These are phyloP conservation scores for Saccharomycopsis sp. DNA, from an alignment of 805 yeast species.

Conservation along the genomic window DNA sequence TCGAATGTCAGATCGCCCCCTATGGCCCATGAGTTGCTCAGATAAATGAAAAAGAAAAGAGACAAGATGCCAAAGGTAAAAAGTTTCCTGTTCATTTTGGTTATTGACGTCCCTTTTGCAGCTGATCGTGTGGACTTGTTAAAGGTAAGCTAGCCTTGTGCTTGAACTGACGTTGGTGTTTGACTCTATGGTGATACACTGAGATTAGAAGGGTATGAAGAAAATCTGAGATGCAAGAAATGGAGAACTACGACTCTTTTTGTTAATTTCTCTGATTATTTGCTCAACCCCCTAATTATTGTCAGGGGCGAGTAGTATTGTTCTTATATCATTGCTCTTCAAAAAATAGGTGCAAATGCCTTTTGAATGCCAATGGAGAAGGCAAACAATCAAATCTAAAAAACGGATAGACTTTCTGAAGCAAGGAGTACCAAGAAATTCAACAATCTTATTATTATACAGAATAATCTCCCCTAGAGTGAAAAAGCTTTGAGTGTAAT, in stretches of 20 bases:
- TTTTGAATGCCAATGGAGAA: no score
- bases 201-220: not conserved
- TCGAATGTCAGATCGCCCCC: not conserved
- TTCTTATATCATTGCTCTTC: not conserved
- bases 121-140: not conserved
- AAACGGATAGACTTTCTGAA: not conserved
- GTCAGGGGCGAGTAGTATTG: not conserved
- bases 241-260: not conserved
- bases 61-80: not conserved
- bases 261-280: not conserved
- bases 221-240: not conserved
- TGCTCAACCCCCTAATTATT: not conserved
- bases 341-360: not conserved
- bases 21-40: not conserved
- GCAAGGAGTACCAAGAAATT: not conserved
- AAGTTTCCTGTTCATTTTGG: not conserved
- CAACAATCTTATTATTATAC: no score
- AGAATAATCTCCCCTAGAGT: no score
- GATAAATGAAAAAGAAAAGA: not conserved
- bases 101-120: not conserved
- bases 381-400: not conserved
- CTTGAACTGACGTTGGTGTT: no score
- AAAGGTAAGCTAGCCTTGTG: no score
- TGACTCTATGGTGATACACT: no score
- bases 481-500: no score